A percentile compares a stretch with the other conserved stretches of the same genome.
Evolutionary conservation across 1,139 yeast genomes (phyloP).

Genomic region (Saccharomyces hybrid): DNA sequence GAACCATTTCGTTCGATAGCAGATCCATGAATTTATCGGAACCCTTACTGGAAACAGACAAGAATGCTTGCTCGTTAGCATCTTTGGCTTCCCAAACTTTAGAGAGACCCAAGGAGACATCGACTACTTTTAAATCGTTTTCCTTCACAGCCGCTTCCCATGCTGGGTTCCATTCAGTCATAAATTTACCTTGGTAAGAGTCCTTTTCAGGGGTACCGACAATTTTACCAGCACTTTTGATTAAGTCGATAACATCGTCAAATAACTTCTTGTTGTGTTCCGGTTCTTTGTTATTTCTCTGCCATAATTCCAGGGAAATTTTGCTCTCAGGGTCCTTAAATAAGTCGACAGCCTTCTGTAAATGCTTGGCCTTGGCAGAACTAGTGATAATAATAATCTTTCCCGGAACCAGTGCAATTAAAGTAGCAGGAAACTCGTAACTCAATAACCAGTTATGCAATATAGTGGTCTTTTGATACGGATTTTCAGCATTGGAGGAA

Average conservation of each 20-base stretch:
- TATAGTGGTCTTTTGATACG: constrained; percentile 82
- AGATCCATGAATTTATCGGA: constrained; percentile 75
- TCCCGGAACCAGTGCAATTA: constrained; percentile 54
- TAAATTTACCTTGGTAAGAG: constrained; percentile 71
- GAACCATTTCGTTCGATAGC: constrained; percentile 83
- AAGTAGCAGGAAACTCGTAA: constrained; percentile 90
- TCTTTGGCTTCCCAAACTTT: constrained; percentile 70
- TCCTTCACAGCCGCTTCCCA: constrained; percentile 40
- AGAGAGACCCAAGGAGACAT: constrained; percentile 49
- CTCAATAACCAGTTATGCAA: constrained; percentile 90
- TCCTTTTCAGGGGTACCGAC: constrained; percentile 67
- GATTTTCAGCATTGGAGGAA: constrained; percentile 77
- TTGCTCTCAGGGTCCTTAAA: constrained; percentile 26
- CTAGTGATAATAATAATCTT: constrained; percentile 67
- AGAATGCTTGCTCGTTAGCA: constrained; percentile 59
- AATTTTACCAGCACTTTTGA: constrained; percentile 39
- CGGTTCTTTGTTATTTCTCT: constrained; percentile 67
- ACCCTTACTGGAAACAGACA: constrained; percentile 68
- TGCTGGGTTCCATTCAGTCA: constrained; percentile 66
- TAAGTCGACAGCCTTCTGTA: constrained; percentile 34
- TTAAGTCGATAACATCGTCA: constrained; percentile 45
- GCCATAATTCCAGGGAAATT: constrained; percentile 54
- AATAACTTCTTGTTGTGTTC: constrained; percentile 67
- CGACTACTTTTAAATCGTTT: constrained; percentile 42
- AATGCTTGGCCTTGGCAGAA: constrained; percentile 78